Conservation (phyloP, 805 yeast species). For the Kazachstania taianensis region DNA sequence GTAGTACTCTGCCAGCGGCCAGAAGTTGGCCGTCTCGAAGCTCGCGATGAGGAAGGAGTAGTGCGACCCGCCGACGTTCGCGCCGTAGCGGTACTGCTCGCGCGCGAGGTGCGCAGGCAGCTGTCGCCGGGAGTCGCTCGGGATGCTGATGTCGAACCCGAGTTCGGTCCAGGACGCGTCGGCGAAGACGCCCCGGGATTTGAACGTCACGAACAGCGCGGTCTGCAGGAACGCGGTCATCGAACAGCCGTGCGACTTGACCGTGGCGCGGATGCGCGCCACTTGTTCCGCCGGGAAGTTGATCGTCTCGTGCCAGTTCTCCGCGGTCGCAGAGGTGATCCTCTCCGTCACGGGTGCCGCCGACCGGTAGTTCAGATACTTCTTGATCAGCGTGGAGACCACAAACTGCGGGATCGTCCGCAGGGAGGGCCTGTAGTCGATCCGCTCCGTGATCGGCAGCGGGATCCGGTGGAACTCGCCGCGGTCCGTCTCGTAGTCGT, state of each 20-base stretch:
- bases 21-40: constrained; percentile 12
- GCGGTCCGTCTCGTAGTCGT: constrained; percentile 13
- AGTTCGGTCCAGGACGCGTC: constrained; percentile 12
- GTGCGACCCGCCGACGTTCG: constrained; percentile 21
- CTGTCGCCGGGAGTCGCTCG: constrained; percentile 13
- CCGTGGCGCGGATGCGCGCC: constrained; percentile 5
- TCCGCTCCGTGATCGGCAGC: constrained; percentile 15
- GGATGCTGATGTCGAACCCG: constrained; percentile 17
- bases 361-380: constrained; percentile 12
- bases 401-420: constrained; percentile 10
- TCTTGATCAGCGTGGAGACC: constrained; percentile 7
- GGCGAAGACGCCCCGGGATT: constrained; percentile 13
- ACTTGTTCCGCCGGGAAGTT: constrained; percentile 9
- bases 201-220: constrained; percentile 13
- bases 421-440: constrained; percentile 14
- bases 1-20: constrained; percentile 17
- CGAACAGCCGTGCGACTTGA: constrained; percentile 12
- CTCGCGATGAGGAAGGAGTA: constrained; percentile 17
- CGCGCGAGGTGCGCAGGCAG: constrained; percentile 12
- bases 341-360: constrained; percentile 6
- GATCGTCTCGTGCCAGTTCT: constrained; percentile 10
- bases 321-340: constrained; percentile 3
- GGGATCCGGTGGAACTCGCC: constrained; percentile 10
- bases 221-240: constrained; percentile 23
- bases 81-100: constrained; percentile 16